These are phyloP conservation scores for Chytriomyces confervae DNA, from an alignment of 192 early-diverging fungal species.

Conservation along the genomic window DNA sequence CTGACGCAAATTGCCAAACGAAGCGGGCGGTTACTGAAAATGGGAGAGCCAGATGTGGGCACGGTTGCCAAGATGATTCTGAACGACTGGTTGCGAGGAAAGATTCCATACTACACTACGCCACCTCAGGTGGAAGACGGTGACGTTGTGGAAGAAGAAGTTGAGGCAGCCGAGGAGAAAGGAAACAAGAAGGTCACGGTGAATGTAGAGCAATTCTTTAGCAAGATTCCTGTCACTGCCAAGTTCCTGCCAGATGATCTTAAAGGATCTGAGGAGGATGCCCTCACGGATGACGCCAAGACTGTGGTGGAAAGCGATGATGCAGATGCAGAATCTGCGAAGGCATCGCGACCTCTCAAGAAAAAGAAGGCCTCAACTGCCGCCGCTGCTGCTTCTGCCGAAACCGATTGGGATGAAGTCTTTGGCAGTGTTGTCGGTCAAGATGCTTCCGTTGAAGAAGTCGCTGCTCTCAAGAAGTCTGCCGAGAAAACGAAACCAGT, in stretches of 20 bases:
- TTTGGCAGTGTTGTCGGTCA: constrained; percentile 83
- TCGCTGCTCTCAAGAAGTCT: constrained; percentile 34
- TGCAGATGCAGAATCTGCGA: constrained; percentile 38
- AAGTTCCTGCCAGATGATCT: constrained; percentile 87
- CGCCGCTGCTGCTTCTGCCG: constrained; percentile 46
- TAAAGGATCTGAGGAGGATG: constrained; percentile 65
- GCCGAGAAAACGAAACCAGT: constrained; percentile 50
- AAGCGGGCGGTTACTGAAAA: constrained; percentile 89
- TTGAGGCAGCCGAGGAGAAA: neutral
- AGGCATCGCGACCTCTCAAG: constrained; percentile 4
- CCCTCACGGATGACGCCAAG: constrained; percentile 42
- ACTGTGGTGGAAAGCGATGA: constrained; percentile 41
- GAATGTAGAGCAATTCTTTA: constrained; percentile 85
- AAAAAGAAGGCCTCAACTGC: constrained; percentile 3
- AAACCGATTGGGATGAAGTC: constrained; percentile 85
- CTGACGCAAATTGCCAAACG: constrained; percentile 84
- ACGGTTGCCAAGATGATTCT: constrained; percentile 96
- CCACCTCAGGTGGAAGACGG: constrained; percentile 67
- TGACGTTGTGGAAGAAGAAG: neutral
- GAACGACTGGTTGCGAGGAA: constrained; percentile 98
- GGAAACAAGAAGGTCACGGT: constrained; percentile 5
- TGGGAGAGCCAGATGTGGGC: constrained; percentile 92
- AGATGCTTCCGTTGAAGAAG: constrained; percentile 48
- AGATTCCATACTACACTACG: constrained; percentile 90
- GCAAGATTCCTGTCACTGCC: constrained; percentile 87